A percentile compares a stretch with the other conserved stretches of the same genome.
These are phyloP conservation scores for Leishmania braziliensis DNA, from an alignment of 208 protist species.

Conservation along the genomic window DNA sequence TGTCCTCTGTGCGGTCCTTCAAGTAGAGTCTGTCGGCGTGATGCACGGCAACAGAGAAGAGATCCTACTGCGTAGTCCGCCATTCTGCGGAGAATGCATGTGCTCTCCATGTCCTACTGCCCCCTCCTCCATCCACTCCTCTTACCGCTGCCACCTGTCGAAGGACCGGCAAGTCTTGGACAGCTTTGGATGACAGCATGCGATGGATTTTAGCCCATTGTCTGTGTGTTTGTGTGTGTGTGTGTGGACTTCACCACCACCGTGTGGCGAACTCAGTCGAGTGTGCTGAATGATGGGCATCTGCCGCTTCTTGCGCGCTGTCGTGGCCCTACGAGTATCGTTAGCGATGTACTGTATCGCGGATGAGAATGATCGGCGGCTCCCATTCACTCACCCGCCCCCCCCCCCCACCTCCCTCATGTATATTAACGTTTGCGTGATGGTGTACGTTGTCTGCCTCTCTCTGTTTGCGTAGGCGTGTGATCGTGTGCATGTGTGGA, in stretches of 20 bases:
- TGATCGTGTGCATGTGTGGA: neutral
- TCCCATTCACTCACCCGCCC: neutral
- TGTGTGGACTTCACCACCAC: too few species aligned
- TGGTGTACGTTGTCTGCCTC: neutral
- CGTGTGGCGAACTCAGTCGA: neutral
- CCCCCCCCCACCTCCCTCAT: neutral
- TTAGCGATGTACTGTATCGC: conserved; percentile 1
- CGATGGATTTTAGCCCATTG: neutral
- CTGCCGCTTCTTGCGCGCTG: neutral
- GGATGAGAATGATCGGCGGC: neutral
- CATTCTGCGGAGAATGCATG: neutral
- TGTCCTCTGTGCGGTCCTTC: neutral
- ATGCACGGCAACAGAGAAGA: neutral
- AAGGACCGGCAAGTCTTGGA: neutral
- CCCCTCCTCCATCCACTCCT: neutral
- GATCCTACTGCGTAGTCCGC: too few species aligned
- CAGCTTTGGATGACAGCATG: neutral
- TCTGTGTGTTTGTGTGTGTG: neutral
- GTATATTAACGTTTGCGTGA: neutral
- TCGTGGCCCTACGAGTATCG: neutral
- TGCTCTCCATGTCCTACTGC: neutral
- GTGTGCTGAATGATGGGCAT: neutral
- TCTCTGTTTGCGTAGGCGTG: neutral
- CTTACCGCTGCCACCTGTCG: neutral
- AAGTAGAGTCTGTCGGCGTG: neutral